Base-by-base conservation (phyloP, 257 asterid genomes). In the Perilla frutescens region DNA sequence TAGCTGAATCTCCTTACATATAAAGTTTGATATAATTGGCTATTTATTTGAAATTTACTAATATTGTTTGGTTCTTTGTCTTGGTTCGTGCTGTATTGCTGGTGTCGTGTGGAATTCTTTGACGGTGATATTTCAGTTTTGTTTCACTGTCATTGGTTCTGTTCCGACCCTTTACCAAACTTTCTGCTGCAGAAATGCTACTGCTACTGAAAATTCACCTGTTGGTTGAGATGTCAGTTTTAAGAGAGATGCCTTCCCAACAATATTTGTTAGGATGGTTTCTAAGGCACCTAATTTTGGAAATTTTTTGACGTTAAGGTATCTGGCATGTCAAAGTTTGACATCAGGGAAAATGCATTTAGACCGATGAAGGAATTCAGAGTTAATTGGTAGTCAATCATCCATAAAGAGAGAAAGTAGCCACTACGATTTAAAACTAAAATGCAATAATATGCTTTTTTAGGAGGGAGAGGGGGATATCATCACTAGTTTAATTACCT, bases 141-240 rank as follows among this genome's bases (percentile, higher is more conserved):
- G 11, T 34, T 62, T 53, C 55, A n/a, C 58, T 59, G 68, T 51
- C 56, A 31, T 71, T 67, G 75, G 51, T 70, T 34, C 44, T 49
- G 47, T 61, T 15, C 15, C 8, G 68, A 74, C 72, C 60, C 48
- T 51, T 73, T 56, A 73, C 84, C 81, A 72, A 71, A 76, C 72
- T 61, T 69, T 47, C 64, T 68, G 80, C 76, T 72, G 72, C 55
- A 57, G 15, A 41, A 76, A 8, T 72, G 83, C 14, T 50, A 70
- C 14, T 29, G 54, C 62, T 72, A 81, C 73, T 36, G 68, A 53
- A 56, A 41, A 67, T 50, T 60, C 57, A 43, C 75, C 49, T 45
- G 76, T 57, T 64, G 53, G 82, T 76, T 81, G 50, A 73, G 63
- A n/a, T 74, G 81, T 81, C 77, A 11, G 31, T 71, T 51, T 60